Evolutionary conservation across 108 stramenopile genomes (phyloP).

Genomic region (Fragilariopsis cylindrus): DNA sequence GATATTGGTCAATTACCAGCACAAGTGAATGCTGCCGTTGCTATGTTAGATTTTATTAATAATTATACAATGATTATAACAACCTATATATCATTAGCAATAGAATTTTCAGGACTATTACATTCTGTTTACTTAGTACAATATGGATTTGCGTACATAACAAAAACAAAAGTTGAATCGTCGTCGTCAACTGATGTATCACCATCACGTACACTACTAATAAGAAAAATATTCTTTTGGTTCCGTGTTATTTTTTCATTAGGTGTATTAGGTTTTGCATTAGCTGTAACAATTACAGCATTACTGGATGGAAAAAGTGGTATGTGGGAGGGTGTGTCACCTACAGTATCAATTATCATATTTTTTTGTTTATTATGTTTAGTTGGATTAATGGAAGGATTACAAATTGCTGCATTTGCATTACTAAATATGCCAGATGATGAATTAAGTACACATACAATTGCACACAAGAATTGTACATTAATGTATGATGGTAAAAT

Average conservation of each 20-base stretch:
- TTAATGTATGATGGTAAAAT: constrained; percentile 36
- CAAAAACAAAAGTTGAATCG: constrained; percentile 52
- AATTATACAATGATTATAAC: constrained; percentile 43
- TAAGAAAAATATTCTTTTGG: constrained; percentile 56
- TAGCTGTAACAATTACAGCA: constrained; percentile 57
- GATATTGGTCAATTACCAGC: constrained; percentile 48
- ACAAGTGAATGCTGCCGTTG: constrained; percentile 66
- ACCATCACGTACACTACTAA: constrained; percentile 28
- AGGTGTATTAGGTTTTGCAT: constrained; percentile 44
- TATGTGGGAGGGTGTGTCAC: constrained; percentile 60
- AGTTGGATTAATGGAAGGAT: constrained; percentile 84
- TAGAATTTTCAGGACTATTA: constrained; percentile 74
- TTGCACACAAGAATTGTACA: constrained; percentile 55
- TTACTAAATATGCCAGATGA: constrained; percentile 60
- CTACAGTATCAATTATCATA: constrained; percentile 49
- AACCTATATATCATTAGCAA: constrained; percentile 52
- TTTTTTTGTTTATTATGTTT: constrained; percentile 73
- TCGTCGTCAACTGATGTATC: constrained; percentile 35
- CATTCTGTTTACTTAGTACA: constrained; percentile 69
- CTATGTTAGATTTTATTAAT: constrained; percentile 76
- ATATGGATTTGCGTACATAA: constrained; percentile 38
- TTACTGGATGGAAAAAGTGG: constrained; percentile 56
- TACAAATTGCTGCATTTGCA: constrained; percentile 87
- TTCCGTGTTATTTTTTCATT: constrained; percentile 42
- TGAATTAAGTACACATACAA: constrained; percentile 39